Evolutionary conservation across 306 rosid genomes (phyloP), one percentile per base, ranked within the genome.

Genomic region (Elaeagnus macrophylla): DNA sequence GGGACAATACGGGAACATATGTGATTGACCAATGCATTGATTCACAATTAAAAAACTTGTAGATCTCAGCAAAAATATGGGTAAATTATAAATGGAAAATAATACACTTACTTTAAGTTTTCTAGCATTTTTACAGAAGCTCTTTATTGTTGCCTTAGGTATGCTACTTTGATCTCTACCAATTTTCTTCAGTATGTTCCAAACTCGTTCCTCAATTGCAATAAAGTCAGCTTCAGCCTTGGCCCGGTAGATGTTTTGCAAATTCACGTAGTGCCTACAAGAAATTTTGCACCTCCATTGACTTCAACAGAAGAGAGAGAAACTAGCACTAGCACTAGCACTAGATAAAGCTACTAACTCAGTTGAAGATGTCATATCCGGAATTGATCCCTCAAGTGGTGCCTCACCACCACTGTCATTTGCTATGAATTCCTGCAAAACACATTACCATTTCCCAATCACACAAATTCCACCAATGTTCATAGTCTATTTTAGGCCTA

Each of bases 301-400:
- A 41, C 17, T 25, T 47, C 40, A 9, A 7, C 44, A 13, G 36
- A 25, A 69, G 56, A 61, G 11, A 57, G 47, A 43, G 52, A 70
- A 44, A 9, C 9, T 14, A 14, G 25, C 62, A 66, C 20, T 13
- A 39, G 13, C 64, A 50, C 42, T 42, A 35, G 56, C 12, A 64
- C 47, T 54, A 41, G 72, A 44, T 41, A 19, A 25, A 40, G 49
- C 46, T n/a, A 72, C 90, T 80, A 50, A 91, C 96, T 91, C 97
- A 0, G 97, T 91, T 65, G 97, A 78, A 63, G 97, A 81, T 69
- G 97, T 91, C 97, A 91, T 91, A 64, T 91, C 97, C 12, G 96
- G 93, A 72, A 91, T 91, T 57, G 97, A 86, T 72, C 97, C 97
- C 69, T 91, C 97, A 14, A 91, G 85, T 37, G 97, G 97, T 43